phyloP scores from a whole-genome alignment of 2,329 filamentous ascomycete genomes.

The Sarocladiaceae sp. region DNA sequence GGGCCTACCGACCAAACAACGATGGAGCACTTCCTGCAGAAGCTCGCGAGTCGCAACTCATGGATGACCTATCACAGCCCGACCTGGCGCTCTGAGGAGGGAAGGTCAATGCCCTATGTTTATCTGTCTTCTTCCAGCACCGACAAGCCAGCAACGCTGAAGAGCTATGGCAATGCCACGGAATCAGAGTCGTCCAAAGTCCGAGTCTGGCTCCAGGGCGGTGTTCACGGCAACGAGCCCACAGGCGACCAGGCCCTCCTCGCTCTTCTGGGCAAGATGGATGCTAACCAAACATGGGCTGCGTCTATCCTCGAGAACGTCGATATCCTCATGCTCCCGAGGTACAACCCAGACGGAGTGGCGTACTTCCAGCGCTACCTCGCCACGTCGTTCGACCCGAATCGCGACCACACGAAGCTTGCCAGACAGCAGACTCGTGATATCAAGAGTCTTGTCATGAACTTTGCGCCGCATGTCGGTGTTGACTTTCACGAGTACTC shows the following conservation, averaged over 20 bases:
- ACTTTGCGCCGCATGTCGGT: conserved; percentile 23
- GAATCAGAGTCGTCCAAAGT: conserved; percentile 16
- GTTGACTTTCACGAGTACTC: conserved; percentile 26
- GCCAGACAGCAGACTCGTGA: conserved; percentile 23
- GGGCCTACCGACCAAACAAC: conserved; percentile 19
- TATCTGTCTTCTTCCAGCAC: conserved; percentile 10
- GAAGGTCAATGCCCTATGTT: conserved; percentile 17
- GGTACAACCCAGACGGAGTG: conserved; percentile 26
- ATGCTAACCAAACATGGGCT: conserved; percentile 23
- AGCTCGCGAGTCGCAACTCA: conserved; percentile 16
- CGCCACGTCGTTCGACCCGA: conserved; percentile 22
- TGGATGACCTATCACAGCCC: conserved; percentile 19
- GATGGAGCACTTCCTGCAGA: conserved; percentile 17
- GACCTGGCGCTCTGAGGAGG: conserved; percentile 17
- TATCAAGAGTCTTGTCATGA: conserved; percentile 21
- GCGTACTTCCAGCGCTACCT: conserved; percentile 25
- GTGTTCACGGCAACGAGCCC: conserved; percentile 26
- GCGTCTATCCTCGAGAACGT: conserved; percentile 18
- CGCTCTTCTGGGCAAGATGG: conserved; percentile 23
- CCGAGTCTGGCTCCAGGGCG: conserved; percentile 24
- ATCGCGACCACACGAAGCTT: conserved; percentile 25
- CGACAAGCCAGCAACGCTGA: neutral
- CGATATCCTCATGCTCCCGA: conserved; percentile 22
- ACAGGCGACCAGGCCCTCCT: conserved; percentile 24
- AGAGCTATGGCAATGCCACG: conserved; percentile 3